phyloP scores from a whole-genome alignment of 768 basidiomycete species.

The Kwoniella dejecticola region DNA sequence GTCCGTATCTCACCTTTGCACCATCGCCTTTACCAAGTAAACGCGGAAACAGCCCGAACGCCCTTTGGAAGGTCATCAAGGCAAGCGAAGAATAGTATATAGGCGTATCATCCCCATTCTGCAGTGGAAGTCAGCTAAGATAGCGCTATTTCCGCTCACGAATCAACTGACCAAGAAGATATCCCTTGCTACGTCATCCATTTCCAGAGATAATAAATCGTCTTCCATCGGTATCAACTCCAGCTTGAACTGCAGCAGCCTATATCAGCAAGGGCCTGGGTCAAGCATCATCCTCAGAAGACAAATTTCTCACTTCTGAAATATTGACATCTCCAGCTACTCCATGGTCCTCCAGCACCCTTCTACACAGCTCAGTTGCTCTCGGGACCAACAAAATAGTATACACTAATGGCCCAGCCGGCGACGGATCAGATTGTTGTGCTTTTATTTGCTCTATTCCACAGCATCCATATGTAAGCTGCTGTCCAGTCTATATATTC shows the following conservation, averaged over 20 bases:
- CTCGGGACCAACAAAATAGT: slow-evolving; percentile 86
- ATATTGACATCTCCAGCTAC: slow-evolving; percentile 92
- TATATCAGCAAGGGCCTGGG: background rate
- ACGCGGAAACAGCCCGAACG: slow-evolving; percentile 86
- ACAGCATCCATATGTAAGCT: slow-evolving; percentile 17
- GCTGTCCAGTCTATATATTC: too few species aligned
- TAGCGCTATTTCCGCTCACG: background rate
- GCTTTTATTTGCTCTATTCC: slow-evolving; percentile 83
- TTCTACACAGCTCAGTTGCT: slow-evolving; percentile 77
- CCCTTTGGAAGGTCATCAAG: slow-evolving; percentile 74
- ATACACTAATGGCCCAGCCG: slow-evolving; percentile 71
- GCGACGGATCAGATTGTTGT: slow-evolving; percentile 60
- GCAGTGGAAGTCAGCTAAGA: slow-evolving; percentile 1
- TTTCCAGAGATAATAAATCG: slow-evolving; percentile 87
- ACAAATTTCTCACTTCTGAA: slow-evolving; percentile 56
- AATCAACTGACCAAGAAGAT: slow-evolving; percentile 75
- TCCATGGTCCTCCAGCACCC: slow-evolving; percentile 92
- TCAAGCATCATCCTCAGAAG: background rate
- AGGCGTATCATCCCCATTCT: slow-evolving; percentile 92
- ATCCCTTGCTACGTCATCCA: slow-evolving; percentile 81
- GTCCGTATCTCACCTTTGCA: slow-evolving; percentile 50
- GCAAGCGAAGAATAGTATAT: slow-evolving; percentile 88
- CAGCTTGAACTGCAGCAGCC: slow-evolving; percentile 67
- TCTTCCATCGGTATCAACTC: slow-evolving; percentile 92
- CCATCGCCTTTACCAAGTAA: slow-evolving; percentile 91